A percentile compares a stretch with the other conserved stretches of the same genome.
Conservation (phyloP, 139 green algal genomes). For the Trebouxia sp. region DNA sequence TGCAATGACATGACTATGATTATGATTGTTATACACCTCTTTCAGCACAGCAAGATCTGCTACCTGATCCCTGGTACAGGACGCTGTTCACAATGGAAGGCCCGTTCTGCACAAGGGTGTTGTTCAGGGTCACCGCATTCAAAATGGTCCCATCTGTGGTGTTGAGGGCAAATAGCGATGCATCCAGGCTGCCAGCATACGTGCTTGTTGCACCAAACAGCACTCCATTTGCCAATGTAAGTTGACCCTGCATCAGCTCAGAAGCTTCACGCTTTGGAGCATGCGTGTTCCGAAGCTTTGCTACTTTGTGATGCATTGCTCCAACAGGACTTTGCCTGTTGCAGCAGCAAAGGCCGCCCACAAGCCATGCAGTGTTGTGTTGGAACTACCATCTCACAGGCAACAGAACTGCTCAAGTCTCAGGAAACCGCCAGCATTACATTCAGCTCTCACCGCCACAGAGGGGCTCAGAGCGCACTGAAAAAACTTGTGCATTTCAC, state of each 20-base stretch:
- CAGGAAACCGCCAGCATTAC: no score
- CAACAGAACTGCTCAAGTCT: no score
- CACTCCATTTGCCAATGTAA: not conserved
- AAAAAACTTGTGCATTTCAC: no score
- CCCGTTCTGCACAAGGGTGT: not conserved
- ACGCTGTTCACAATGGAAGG: not conserved
- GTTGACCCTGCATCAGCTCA: not conserved
- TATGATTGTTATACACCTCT: no score
- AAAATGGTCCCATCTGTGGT: not conserved
- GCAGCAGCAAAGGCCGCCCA: not conserved
- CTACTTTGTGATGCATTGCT: no score
- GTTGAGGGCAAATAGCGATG: not conserved
- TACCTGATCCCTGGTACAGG: not conserved
- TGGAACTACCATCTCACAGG: not conserved
- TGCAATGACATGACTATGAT: no score
- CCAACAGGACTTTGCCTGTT: not conserved
- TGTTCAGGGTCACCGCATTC: not conserved
- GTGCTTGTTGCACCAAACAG: not conserved
- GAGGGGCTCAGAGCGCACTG: no score
- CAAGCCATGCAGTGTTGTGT: not conserved
- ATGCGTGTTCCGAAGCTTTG: no score
- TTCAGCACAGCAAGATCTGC: not conserved
- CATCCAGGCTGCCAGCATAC: not conserved
- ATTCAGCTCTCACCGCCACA: no score
- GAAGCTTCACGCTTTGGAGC: no score